Percentiles rank a stretch among this genome's conserved stretches.
These are phyloP conservation scores for Stagonosporopsis cucurbitacearum DNA, from an alignment of 2,329 filamentous ascomycete genomes.

Conservation along the genomic window DNA sequence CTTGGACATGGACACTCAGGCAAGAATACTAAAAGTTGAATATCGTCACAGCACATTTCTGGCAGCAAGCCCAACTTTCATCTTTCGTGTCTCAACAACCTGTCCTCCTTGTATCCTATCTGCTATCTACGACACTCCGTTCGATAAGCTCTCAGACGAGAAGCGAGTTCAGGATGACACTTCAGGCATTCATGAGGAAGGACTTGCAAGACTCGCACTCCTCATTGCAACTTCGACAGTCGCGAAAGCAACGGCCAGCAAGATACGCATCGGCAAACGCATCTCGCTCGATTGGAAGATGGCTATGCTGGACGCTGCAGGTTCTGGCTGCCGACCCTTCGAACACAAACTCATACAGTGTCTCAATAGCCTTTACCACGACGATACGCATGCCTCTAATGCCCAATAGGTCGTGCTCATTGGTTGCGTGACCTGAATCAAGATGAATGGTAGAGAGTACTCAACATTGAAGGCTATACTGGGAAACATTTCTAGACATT, in stretches of 20 bases:
- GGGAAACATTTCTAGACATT: slow-evolving; percentile 21
- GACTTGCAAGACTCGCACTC: slow-evolving; percentile 58
- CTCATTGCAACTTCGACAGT: slow-evolving; percentile 61
- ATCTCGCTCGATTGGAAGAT: slow-evolving; percentile 62
- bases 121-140: slow-evolving; percentile 36
- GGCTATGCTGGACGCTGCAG: slow-evolving; percentile 60
- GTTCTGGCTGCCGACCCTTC: slow-evolving; percentile 57
- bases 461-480: slow-evolving; percentile 10
- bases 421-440: slow-evolving; percentile 27
- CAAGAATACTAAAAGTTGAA: not conserved
- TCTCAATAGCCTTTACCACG: slow-evolving; percentile 43
- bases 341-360: slow-evolving; percentile 58
- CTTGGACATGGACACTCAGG: not conserved
- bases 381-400: slow-evolving; percentile 3
- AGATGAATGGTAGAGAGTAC: slow-evolving; percentile 23
- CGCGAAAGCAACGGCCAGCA: slow-evolving; percentile 53
- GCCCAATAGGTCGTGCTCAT: slow-evolving; percentile 23
- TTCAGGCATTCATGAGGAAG: slow-evolving; percentile 58
- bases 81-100: not conserved
- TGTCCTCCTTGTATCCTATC: slow-evolving; percentile 8
- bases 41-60: not conserved
- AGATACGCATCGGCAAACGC: slow-evolving; percentile 58
- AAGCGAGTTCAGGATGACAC: slow-evolving; percentile 57
- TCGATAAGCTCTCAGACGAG: slow-evolving; percentile 57
- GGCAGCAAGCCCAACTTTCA: not conserved